Percentiles rank a stretch among this genome's conserved stretches.
Evolutionary conservation across 108 stramenopile genomes (phyloP).

Genomic region (Pinguiococcus pyrenoidosus): DNA sequence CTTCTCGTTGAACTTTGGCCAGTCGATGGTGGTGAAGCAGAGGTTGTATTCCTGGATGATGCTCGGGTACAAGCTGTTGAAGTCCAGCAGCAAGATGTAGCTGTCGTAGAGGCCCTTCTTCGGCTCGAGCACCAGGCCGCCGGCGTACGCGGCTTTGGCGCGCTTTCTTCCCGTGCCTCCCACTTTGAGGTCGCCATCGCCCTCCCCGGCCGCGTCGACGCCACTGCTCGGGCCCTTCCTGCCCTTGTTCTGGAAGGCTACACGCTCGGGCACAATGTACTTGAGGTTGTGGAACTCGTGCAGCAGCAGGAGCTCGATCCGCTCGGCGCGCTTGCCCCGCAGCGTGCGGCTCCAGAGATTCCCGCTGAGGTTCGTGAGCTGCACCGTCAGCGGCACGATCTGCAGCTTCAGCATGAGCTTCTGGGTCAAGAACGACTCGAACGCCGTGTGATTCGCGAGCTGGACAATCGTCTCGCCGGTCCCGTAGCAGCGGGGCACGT

Average conservation of each 20-base stretch:
- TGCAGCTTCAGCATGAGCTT: conserved; percentile 80
- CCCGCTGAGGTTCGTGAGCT: conserved; percentile 89
- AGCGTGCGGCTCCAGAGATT: conserved; percentile 88
- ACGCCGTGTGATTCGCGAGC: conserved; percentile 69
- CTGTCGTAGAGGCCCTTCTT: conserved; percentile 98
- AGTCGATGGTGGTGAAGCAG: conserved; percentile 96
- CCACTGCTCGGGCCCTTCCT: neutral
- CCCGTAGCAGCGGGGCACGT: conserved; percentile 70
- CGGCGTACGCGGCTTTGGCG: conserved; percentile 75
- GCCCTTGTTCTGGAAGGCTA: neutral
- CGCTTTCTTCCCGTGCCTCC: conserved; percentile 1
- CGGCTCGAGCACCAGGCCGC: conserved; percentile 97
- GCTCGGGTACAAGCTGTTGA: conserved; percentile 96
- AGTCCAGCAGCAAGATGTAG: conserved; percentile 93
- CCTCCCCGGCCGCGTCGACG: neutral
- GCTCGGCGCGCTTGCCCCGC: conserved; percentile 91
- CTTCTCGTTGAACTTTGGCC: conserved; percentile 39
- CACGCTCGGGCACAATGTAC: conserved; percentile 71
- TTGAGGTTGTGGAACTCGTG: conserved; percentile 96
- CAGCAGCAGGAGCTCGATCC: conserved; percentile 91
- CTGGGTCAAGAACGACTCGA: conserved; percentile 83
- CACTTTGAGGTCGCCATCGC: neutral
- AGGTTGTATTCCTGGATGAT: conserved; percentile 99
- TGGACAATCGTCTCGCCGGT: conserved; percentile 47
- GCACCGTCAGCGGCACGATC: conserved; percentile 86